Percentiles rank a stretch among this genome's conserved stretches.
Conservation (phyloP, 345 rosid genomes). For the Geranium brycei region DNA sequence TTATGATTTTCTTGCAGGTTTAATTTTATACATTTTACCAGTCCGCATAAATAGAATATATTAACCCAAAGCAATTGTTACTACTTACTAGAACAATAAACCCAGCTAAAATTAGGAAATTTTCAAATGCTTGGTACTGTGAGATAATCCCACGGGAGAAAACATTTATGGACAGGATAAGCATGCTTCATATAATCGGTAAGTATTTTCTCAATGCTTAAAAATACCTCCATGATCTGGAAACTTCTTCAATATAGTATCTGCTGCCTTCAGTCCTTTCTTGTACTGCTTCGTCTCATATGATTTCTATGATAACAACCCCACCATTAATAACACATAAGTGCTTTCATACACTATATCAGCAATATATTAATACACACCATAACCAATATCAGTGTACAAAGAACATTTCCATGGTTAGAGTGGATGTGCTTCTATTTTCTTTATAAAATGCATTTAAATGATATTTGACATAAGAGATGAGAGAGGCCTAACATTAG, state of each 20-base stretch:
- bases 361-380: not conserved
- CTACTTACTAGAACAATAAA: not conserved
- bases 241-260: constrained; percentile 86
- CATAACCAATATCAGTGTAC: not conserved
- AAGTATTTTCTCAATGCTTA: not conserved
- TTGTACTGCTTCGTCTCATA: constrained; percentile 97
- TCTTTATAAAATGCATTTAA: too few relatives aligned
- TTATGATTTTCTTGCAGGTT: not conserved
- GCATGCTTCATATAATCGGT: not conserved
- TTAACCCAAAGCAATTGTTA: too few relatives aligned
- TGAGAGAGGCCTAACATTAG: too few relatives aligned
- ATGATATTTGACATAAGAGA: too few relatives aligned
- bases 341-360: not conserved
- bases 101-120: not conserved
- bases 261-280: constrained; percentile 99
- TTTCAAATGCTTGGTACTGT: not conserved
- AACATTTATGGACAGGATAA: not conserved
- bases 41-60: too few relatives aligned
- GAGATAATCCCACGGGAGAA: not conserved
- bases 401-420: not conserved
- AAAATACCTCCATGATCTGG: constrained; percentile 96
- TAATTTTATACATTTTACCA: too few relatives aligned
- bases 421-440: not conserved
- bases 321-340: not conserved
- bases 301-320: constrained; percentile 59